These are phyloP conservation scores for Cavenderia fasciculata DNA, from an alignment of 78 protist species.

Conservation along the genomic window DNA sequence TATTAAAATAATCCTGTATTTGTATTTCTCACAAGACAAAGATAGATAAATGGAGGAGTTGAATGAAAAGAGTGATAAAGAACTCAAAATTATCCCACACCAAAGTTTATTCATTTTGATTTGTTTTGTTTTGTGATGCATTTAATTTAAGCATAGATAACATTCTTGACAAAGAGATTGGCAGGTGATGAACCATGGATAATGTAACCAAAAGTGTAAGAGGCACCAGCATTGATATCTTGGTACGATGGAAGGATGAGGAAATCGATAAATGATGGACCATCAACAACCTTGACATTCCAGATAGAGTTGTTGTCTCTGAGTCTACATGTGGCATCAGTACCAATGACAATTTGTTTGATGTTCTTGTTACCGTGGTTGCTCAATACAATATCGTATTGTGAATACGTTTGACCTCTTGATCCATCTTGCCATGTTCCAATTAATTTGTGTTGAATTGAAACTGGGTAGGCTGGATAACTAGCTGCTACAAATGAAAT, in stretches of 20 bases:
- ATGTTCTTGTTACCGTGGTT: background rate
- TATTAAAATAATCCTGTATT: too few relatives aligned
- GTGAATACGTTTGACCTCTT: background rate
- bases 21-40: too few relatives aligned
- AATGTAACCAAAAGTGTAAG: background rate
- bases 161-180: background rate
- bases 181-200: background rate
- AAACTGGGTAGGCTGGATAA: too few relatives aligned
- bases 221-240: background rate
- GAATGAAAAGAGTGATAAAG: too few relatives aligned
- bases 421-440: slow-evolving; percentile 6
- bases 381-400: background rate
- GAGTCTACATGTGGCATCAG: background rate
- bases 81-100: too few relatives aligned
- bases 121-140: too few relatives aligned
- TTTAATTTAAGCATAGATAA: too few relatives aligned
- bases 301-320: background rate
- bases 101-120: too few relatives aligned
- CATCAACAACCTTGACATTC: background rate
- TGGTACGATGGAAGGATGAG: slow-evolving; percentile 2
- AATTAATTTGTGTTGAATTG: too few relatives aligned
- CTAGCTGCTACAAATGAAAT: too few relatives aligned
- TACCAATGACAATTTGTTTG: slow-evolving; percentile 12
- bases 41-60: too few relatives aligned
- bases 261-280: background rate